Evolutionary conservation across 1,284 basidiomycete genomes (phyloP).

Genomic region (Ustilago tritici): DNA sequence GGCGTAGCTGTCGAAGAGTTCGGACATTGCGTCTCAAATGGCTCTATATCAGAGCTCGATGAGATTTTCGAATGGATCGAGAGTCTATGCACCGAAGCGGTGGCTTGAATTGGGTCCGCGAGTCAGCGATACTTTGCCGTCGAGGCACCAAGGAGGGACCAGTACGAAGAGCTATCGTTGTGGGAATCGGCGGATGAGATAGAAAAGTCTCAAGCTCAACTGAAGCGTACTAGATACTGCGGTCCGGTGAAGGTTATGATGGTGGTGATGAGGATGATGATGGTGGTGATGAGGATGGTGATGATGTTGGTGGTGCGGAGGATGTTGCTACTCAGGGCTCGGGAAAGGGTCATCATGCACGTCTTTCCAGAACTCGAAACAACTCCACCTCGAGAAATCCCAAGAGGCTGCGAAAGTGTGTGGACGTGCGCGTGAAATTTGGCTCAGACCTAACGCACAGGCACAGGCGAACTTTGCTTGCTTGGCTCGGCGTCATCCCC

Average conservation of each 20-base stretch:
- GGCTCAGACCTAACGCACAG: not conserved
- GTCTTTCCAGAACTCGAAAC: not conserved
- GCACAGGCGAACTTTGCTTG: not conserved
- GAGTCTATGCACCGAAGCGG: not conserved
- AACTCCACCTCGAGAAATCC: constrained; percentile 1
- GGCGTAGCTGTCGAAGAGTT: constrained; percentile 68
- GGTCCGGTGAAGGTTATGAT: no score
- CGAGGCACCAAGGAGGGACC: not conserved
- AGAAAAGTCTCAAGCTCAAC: no score
- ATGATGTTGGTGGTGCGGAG: not conserved
- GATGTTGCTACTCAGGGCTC: constrained; percentile 1
- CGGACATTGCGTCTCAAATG: constrained; percentile 57
- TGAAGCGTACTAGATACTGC: no score
- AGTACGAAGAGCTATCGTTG: no score
- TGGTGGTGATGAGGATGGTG: not conserved
- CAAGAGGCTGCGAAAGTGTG: not conserved
- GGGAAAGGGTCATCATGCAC: constrained; percentile 13
- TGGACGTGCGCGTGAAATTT: constrained; percentile 4
- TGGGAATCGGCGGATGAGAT: no score
- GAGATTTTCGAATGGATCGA: not conserved
- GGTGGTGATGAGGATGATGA: not conserved
- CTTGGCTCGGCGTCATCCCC: constrained; percentile 11
- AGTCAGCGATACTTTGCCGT: not conserved
- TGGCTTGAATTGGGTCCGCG: not conserved
- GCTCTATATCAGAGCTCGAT: not conserved